These are phyloP conservation scores for Cladorrhinum sp. DNA, from an alignment of 2,329 filamentous ascomycete species.

Conservation along the genomic window DNA sequence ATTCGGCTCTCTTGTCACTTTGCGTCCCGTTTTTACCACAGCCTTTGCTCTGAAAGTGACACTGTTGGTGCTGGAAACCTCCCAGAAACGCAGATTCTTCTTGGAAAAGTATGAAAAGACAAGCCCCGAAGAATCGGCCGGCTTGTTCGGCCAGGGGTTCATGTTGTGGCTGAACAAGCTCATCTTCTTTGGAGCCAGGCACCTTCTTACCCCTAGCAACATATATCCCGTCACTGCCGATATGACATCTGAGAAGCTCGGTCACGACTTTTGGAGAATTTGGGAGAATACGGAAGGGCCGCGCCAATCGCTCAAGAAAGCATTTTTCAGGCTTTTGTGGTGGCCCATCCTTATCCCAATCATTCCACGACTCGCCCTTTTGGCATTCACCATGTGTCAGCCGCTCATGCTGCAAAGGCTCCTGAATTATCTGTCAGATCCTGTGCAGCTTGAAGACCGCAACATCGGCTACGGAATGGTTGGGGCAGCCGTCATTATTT, in stretches of 20 bases:
- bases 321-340: conserved; percentile 5
- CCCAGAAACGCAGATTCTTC: conserved; percentile 36
- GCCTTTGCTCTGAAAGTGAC: conserved; percentile 36
- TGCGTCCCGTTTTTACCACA: conserved; percentile 36
- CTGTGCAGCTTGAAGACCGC: not conserved
- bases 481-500: conserved; percentile 6
- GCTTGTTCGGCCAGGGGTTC: conserved; percentile 37
- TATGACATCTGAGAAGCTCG: conserved; percentile 32
- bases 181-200: conserved; percentile 35
- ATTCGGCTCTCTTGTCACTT: conserved; percentile 16
- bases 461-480: conserved; percentile 8
- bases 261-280: conserved; percentile 31
- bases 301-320: not conserved
- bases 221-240: conserved; percentile 35
- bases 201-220: conserved; percentile 35
- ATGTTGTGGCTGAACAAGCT: conserved; percentile 41
- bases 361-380: conserved; percentile 8
- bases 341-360: conserved; percentile 1
- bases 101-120: conserved; percentile 28
- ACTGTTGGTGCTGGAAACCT: conserved; percentile 38
- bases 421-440: not conserved
- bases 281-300: conserved; percentile 29
- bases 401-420: conserved; percentile 7
- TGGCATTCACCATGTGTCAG: conserved; percentile 11
- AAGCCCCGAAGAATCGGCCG: conserved; percentile 39